These are phyloP conservation scores for Scedosporium minutisporum DNA, from an alignment of 2,329 filamentous ascomycete species.

Conservation along the genomic window DNA sequence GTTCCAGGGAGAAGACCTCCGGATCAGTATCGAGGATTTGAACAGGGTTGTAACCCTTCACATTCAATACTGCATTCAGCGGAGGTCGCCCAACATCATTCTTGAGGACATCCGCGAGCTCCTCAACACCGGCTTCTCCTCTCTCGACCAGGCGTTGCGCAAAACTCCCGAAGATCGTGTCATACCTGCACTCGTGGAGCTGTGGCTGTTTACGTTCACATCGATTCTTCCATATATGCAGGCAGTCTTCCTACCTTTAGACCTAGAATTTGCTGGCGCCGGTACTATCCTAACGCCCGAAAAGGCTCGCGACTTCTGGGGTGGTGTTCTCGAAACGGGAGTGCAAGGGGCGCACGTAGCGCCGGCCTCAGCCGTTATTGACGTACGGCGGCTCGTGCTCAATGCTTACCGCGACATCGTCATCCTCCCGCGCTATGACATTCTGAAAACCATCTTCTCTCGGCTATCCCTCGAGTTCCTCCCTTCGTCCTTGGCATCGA, in stretches of 20 bases:
- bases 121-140: constrained; percentile 71
- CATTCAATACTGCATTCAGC: constrained; percentile 67
- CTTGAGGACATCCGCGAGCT: constrained; percentile 70
- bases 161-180: constrained; percentile 74
- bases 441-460: constrained; percentile 81
- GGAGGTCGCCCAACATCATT: constrained; percentile 58
- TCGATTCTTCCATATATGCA: constrained; percentile 88
- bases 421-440: constrained; percentile 80
- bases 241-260: constrained; percentile 85
- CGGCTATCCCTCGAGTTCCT: constrained; percentile 75
- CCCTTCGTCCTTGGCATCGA: constrained; percentile 41
- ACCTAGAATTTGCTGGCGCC: constrained; percentile 82
- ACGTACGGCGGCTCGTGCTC: constrained; percentile 81
- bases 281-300: constrained; percentile 69
- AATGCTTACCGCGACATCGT: constrained; percentile 82
- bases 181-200: constrained; percentile 82
- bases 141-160: constrained; percentile 73
- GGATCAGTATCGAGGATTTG: constrained; percentile 74
- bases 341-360: constrained; percentile 30
- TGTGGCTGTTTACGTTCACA: constrained; percentile 91
- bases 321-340: constrained; percentile 42
- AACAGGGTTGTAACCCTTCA: constrained; percentile 73
- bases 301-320: constrained; percentile 87
- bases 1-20: constrained; percentile 72
- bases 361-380: constrained; percentile 50